A percentile compares a stretch with the other conserved stretches of the same genome.
These are phyloP conservation scores for Paraphoma sp. DNA, from an alignment of 2,329 filamentous ascomycete species.

Conservation along the genomic window DNA sequence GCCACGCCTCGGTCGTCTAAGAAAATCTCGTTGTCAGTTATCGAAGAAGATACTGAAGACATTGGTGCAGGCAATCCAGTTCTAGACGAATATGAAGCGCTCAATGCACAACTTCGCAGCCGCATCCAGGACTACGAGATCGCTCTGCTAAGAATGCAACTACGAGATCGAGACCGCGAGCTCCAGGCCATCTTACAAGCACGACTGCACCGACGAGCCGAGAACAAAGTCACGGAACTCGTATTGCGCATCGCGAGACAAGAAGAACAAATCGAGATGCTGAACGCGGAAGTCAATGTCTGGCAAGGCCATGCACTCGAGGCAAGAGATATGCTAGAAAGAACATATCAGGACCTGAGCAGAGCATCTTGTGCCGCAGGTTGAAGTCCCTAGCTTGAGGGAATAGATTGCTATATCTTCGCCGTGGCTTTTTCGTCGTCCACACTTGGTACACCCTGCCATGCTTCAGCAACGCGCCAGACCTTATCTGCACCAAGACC, in stretches of 20 bases:
- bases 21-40: not conserved
- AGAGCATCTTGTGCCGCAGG: not conserved
- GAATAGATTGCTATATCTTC: not conserved
- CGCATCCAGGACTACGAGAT: not conserved
- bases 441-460: constrained; percentile 37
- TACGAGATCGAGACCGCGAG: not conserved
- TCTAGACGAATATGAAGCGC: not conserved
- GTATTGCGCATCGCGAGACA: not conserved
- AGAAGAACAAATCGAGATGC: not conserved
- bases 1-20: not conserved
- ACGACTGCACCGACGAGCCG: not conserved
- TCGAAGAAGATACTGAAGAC: not conserved
- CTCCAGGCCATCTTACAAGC: not conserved
- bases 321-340: not conserved
- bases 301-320: not conserved
- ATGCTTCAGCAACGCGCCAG: constrained; percentile 33
- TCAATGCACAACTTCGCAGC: not conserved
- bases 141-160: not conserved
- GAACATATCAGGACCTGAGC: not conserved
- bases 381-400: not conserved
- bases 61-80: not conserved
- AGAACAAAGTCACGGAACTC: not conserved
- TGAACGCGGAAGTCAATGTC: not conserved
- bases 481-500: constrained; percentile 27
- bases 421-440: constrained; percentile 2